Evolutionary conservation across 768 basidiomycete genomes (phyloP).

Genomic region (Exidia glandulosa): DNA sequence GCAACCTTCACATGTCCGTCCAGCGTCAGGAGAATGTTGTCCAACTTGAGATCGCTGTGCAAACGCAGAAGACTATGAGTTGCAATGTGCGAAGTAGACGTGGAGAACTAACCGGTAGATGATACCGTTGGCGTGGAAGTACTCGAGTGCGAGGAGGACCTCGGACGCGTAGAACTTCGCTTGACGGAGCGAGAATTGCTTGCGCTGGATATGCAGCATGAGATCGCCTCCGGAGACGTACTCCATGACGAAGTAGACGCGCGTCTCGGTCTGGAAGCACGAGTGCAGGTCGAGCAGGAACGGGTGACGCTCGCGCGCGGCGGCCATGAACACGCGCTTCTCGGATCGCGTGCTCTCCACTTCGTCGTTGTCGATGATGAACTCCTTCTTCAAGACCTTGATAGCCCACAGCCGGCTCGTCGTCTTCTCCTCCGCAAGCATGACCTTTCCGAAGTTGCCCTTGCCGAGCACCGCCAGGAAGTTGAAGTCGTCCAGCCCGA

Average conservation of each 20-base stretch:
- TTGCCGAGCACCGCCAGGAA: constrained; percentile 97
- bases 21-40: constrained; percentile 92
- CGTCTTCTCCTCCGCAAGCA: constrained; percentile 98
- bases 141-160: constrained; percentile 89
- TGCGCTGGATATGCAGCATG: constrained; percentile 98
- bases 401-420: constrained; percentile 87
- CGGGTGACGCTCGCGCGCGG: constrained; percentile 94
- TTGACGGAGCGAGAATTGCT: constrained; percentile 96
- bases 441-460: constrained; percentile 99
- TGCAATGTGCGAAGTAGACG: background rate
- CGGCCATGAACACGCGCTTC: constrained; percentile 94
- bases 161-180: constrained; percentile 99
- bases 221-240: constrained; percentile 98
- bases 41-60: constrained; percentile 94
- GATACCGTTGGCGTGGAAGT: constrained; percentile 98
- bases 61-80: background rate
- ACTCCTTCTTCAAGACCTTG: constrained; percentile 99
- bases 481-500: constrained; percentile 97
- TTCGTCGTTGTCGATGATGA: constrained; percentile 99
- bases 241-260: constrained; percentile 99
- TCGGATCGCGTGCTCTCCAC: constrained; percentile 99
- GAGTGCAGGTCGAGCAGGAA: constrained; percentile 95
- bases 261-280: constrained; percentile 99
- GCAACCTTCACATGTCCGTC: constrained; percentile 99
- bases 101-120: constrained; percentile 70